These are phyloP conservation scores for Climacium dendroides DNA, from an alignment of 225 moss, liverwort and hornwort genomes.

Conservation along the genomic window DNA sequence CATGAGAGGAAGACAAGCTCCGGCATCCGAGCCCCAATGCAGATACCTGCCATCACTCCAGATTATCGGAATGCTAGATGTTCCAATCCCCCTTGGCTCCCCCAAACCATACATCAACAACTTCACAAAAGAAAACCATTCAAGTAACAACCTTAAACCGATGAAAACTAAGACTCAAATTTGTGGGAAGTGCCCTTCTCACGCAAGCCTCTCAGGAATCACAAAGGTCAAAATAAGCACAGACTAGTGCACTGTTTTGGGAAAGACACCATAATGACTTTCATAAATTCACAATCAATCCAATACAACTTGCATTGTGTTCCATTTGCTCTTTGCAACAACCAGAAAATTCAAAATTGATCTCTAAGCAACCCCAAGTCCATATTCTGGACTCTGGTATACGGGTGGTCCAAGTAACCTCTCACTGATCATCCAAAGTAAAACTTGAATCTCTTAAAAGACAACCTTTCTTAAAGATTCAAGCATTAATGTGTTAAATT, in stretches of 20 bases:
- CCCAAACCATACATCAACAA: not conserved
- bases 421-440: not conserved
- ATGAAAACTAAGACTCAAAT: not conserved
- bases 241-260: not conserved
- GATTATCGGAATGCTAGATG: not conserved
- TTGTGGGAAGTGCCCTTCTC: not conserved
- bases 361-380: not conserved
- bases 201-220: not conserved
- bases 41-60: conserved; percentile 25
- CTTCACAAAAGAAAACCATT: not conserved
- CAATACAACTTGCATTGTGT: not conserved
- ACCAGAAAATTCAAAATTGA: not conserved
- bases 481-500: not conserved
- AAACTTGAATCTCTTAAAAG: not conserved
- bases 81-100: not conserved
- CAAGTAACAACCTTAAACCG: not conserved
- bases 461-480: not conserved
- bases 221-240: not conserved
- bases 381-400: not conserved
- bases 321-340: not conserved
- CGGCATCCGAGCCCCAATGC: conserved; percentile 33
- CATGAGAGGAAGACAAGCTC: conserved; percentile 17
- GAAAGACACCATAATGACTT: not conserved
- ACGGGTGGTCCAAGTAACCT: not conserved
- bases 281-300: not conserved